phyloP scores from a whole-genome alignment of 2,329 filamentous ascomycete genomes.

The Colletotrichum graminicola region DNA sequence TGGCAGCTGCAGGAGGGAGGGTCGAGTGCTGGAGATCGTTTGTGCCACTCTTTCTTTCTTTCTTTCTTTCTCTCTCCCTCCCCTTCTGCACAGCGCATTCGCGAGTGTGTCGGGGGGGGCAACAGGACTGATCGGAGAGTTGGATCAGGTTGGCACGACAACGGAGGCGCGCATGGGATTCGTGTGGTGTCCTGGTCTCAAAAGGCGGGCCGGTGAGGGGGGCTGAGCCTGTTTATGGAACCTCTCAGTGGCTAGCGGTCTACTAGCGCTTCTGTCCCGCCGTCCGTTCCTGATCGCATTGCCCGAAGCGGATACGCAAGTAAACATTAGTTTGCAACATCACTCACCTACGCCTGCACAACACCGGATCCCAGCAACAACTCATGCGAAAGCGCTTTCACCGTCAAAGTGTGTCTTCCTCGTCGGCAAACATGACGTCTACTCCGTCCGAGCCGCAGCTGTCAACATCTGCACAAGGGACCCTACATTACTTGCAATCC shows the following conservation, averaged over 20 bases:
- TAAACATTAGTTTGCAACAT: conserved; percentile 1
- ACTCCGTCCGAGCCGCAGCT: conserved; percentile 17
- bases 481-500: conserved; percentile 1
- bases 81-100: conserved; percentile 31
- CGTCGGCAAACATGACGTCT: not conserved
- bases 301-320: conserved; percentile 9
- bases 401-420: not conserved
- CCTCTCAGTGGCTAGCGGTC: conserved; percentile 16
- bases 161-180: conserved; percentile 14
- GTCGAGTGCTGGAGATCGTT: conserved; percentile 7
- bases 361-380: conserved; percentile 1
- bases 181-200: conserved; percentile 16
- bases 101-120: conserved; percentile 41
- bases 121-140: conserved; percentile 40
- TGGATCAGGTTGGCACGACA: conserved; percentile 31
- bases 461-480: conserved; percentile 22
- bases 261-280: conserved; percentile 7
- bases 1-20: conserved; percentile 6
- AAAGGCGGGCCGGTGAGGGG: conserved; percentile 5
- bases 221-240: conserved; percentile 19
- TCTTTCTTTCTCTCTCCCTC: not conserved
- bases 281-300: conserved; percentile 13
- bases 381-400: not conserved
- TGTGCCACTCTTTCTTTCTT: not conserved
- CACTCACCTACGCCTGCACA: conserved; percentile 2